Base-by-base conservation (phyloP, 805 yeast species). In the Cyberlindnera mississippiensis region DNA sequence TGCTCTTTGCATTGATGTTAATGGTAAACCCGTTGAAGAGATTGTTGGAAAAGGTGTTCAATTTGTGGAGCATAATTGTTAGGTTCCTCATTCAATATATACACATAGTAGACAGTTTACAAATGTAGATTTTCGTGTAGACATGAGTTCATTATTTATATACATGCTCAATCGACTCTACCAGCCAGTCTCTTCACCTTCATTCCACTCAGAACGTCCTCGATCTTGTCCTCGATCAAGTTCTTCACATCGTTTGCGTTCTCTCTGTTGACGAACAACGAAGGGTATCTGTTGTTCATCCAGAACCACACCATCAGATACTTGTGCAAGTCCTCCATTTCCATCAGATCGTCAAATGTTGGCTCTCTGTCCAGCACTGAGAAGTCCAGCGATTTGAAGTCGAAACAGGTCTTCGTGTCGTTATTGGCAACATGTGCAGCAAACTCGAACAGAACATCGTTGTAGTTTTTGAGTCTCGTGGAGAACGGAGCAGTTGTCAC, bases 281-380 rank as follows among this genome's bases (percentile, higher is more conserved):
- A 78, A 1, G 97, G 96, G 68, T 83, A 91, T 55, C 97, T 69
- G 59, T 86, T 90, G 41, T 85, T 73, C 47, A 91, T 68, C 99
- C 99, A 91, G 57, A 87, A 67, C 56, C 78, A 91, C 6, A 85
- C 63, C 51, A 80, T 72, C 14, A 86, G 71, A 34, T 76, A 65
- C 49, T 78, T 78, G 63, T 89, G 95, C 44, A 83, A 65, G 5
- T 73, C 71, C 57, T 89, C 97, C 42, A 66, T 56, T 10, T 53
- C 52, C 8, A 57, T 63, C 15, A 69, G 42, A 8, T 42, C 35
- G 15, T 42, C 32, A 16, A 34, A 13, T 3, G 39, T 33, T 4
- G 19, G 13, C 20, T 33, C 35, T n/a, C 37, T 36, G 12, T 34
- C 29, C 33, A 30, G 18, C 10, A 16, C 44, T 3, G 36, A 40